phyloP scores from a whole-genome alignment of 345 rosid species.

The Raphanus raphanistrum region DNA sequence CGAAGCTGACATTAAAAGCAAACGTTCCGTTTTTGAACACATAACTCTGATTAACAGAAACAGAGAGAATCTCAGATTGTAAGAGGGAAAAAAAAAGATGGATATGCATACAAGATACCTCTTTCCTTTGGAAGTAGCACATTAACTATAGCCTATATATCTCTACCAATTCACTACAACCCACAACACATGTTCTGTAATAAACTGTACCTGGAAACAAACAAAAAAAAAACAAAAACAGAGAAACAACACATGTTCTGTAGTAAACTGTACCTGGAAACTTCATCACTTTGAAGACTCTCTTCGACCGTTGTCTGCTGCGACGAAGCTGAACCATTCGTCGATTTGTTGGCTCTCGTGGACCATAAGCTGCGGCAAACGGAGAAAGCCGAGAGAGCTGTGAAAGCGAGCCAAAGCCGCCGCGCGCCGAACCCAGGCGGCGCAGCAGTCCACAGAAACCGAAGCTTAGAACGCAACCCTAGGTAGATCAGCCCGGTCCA shows the following conservation, averaged over 20 bases:
- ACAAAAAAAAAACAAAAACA: not conserved
- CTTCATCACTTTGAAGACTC: conserved; percentile 36
- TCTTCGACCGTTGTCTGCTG: not conserved
- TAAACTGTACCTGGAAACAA: not conserved
- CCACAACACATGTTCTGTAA: not conserved
- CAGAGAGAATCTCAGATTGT: too few species aligned
- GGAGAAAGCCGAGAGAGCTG: conserved; percentile 88
- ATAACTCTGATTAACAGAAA: not conserved
- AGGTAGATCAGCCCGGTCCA: conserved; percentile 89
- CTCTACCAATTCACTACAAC: not conserved
- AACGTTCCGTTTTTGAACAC: conserved; percentile 18
- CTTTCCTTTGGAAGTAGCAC: too few species aligned
- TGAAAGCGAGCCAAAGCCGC: conserved; percentile 87
- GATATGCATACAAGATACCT: too few species aligned
- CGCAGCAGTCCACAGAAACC: conserved; percentile 77
- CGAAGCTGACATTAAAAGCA: not conserved
- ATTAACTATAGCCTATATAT: not conserved
- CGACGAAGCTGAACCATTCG: conserved; percentile 17
- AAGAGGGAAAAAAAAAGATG: not conserved
- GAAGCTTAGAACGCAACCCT: conserved; percentile 76
- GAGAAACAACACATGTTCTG: not conserved
- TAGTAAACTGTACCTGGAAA: conserved; percentile 44
- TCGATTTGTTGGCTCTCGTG: conserved; percentile 47
- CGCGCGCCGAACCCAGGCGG: conserved; percentile 97
- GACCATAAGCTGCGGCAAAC: conserved; percentile 77